These are phyloP conservation scores for Pseudogymnoascus sp. DNA, from an alignment of 2,329 filamentous ascomycete species.

Conservation along the genomic window DNA sequence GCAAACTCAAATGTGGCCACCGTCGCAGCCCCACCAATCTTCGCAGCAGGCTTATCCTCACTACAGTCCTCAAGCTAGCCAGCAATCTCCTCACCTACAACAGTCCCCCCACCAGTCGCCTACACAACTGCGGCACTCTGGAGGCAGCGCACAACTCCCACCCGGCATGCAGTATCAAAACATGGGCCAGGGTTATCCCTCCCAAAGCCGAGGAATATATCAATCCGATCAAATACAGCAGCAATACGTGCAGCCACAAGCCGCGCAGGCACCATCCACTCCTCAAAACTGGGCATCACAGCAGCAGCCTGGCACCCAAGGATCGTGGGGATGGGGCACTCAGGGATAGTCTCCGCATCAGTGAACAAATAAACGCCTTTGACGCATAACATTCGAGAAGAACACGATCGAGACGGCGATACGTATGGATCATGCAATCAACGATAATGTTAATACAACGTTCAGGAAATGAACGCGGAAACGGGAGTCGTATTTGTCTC, in stretches of 20 bases:
- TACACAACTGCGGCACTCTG: conserved; percentile 52
- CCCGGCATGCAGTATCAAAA: conserved; percentile 53
- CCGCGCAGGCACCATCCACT: conserved; percentile 29
- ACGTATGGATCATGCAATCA: conserved; percentile 7
- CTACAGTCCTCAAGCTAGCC: conserved; percentile 39
- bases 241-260: conserved; percentile 59
- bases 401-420: conserved; percentile 8
- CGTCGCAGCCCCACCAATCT: conserved; percentile 53
- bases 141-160: conserved; percentile 47
- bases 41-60: conserved; percentile 49
- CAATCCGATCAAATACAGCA: conserved; percentile 54
- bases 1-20: conserved; percentile 55
- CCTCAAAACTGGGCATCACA: conserved; percentile 28
- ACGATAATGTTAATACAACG: conserved; percentile 10
- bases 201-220: conserved; percentile 50
- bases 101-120: conserved; percentile 48
- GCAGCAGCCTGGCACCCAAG: conserved; percentile 20
- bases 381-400: conserved; percentile 2
- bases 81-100: conserved; percentile 29
- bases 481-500: conserved; percentile 6
- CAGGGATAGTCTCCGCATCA: conserved; percentile 11
- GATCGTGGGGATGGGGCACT: conserved; percentile 26
- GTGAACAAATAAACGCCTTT: conserved; percentile 2
- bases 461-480: conserved; percentile 5
- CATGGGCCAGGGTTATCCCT: conserved; percentile 51